A percentile compares a stretch with the other conserved stretches of the same genome.
Evolutionary conservation across 805 yeast species (phyloP).

Genomic region (Yamadazyma olivae): DNA sequence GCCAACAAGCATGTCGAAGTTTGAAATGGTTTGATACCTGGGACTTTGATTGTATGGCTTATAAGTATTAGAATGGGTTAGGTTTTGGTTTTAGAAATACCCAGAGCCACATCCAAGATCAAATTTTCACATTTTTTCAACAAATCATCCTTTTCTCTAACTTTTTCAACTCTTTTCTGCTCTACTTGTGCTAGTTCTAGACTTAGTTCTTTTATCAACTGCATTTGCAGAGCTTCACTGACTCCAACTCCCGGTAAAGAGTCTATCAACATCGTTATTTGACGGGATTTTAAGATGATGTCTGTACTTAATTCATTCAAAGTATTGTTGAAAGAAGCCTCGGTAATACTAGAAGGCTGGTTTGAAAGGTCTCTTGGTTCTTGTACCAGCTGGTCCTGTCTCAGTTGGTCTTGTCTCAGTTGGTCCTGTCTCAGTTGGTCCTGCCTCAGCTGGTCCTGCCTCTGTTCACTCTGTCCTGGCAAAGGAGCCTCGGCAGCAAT

Average conservation of each 20-base stretch:
- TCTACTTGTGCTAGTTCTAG: conserved; percentile 61
- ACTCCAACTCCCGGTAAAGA: conserved; percentile 92
- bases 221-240: conserved; percentile 69
- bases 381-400: background rate
- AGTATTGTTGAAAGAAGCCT: conserved; percentile 38
- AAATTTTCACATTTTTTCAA: conserved; percentile 61
- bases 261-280: conserved; percentile 80
- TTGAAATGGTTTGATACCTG: conserved; percentile 36
- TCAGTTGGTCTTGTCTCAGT: background rate
- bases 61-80: conserved; percentile 7
- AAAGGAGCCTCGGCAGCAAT: conserved; percentile 56
- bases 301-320: conserved; percentile 80
- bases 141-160: conserved; percentile 61
- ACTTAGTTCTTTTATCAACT: conserved; percentile 59
- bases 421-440: background rate
- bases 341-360: conserved; percentile 15
- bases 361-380: conserved; percentile 6
- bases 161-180: conserved; percentile 50
- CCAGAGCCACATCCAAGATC: conserved; percentile 57
- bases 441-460: no score
- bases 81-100: conserved; percentile 42
- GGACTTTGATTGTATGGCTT: conserved; percentile 42
- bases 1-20: conserved; percentile 32
- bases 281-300: conserved; percentile 79
- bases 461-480: conserved; percentile 26